Base-by-base conservation (phyloP, 108 stramenopile species). In the Discostella stelligeroides region DNA sequence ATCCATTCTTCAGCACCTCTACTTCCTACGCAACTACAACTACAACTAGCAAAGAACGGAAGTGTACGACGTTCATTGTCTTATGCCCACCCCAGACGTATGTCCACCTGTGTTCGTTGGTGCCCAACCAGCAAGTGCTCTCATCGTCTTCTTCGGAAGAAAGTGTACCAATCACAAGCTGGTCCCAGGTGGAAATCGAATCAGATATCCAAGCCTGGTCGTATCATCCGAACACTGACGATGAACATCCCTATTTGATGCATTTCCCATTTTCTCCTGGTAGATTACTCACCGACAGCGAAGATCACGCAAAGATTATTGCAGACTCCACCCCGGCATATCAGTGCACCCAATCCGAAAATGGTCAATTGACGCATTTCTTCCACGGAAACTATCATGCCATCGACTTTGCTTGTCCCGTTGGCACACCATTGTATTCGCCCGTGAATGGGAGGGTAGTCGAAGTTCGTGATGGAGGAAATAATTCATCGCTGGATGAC, bases 341-440 rank as follows among this genome's bases (percentile, higher is more conserved):
- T 75, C 75, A 89, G 37, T 95, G 95, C 54, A 92, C 89, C 4
- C 95, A 95, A 73, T 89, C 90, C 5, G 86, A 86, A 66, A 69
- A 82, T 70, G 95, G 95, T 30, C 75, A 84, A 43, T 74, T 95
- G 29, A 95, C 95, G 9, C 95, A 95, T 71, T 95, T 90, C 64
- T 93, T 93, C 54, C 80, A 89, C 27, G 91, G 92, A 15, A 95
- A 93, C 78, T 70, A 82, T 27, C 91, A 92, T 71, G 95, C 95
- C 7, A 82, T 95, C 28, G 95, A 95, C 55, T 91, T 95, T 72
- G 76, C 80, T 39, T 95, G 95, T 82, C 86, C 86, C 8, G 69
- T 88, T 17, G 95, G 95, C 1, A 95, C 95, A 24, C 82, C 81
- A 21, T 66, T 92, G 9, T 70, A 92, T 38, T 90, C 95, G 2